Conservation (phyloP, 768 basidiomycete genomes). For the Auricularia sp. region DNA sequence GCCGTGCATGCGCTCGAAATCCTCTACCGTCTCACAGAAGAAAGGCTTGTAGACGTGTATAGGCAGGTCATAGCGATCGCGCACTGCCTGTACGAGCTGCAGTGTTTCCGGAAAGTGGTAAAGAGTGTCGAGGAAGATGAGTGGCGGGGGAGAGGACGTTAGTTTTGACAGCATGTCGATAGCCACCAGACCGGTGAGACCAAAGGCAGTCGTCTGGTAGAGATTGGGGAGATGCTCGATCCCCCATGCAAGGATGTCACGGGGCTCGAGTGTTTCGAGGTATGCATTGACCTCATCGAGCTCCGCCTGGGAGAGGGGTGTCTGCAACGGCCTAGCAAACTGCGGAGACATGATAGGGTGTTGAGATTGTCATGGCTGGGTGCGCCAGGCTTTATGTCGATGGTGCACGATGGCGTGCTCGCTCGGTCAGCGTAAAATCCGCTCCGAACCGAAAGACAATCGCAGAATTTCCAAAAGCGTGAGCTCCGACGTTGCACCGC, state of each 20-base stretch:
- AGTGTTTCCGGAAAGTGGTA: conserved; percentile 95
- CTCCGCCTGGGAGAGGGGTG: conserved; percentile 49
- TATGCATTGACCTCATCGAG: conserved; percentile 64
- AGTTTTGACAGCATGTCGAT: conserved; percentile 91
- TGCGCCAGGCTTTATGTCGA: not conserved
- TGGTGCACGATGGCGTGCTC: not conserved
- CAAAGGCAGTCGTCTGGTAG: conserved; percentile 94
- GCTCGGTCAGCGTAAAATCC: not conserved
- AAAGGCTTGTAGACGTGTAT: conserved; percentile 75
- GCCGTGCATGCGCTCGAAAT: conserved; percentile 76
- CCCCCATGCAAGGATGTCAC: conserved; percentile 82
- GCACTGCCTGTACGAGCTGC: conserved; percentile 75
- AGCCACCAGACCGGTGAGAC: conserved; percentile 86
- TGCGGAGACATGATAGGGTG: not conserved
- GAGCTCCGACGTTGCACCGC: not conserved
- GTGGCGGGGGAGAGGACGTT: conserved; percentile 55
- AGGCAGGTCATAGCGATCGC: conserved; percentile 58
- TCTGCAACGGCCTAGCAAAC: conserved; percentile 24
- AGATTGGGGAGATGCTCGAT: conserved; percentile 67
- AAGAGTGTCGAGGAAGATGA: conserved; percentile 94
- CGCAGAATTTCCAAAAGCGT: too few species aligned
- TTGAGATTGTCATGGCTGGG: not conserved
- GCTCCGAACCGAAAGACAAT: too few species aligned
- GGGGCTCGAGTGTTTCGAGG: conserved; percentile 62
- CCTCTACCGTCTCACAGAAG: conserved; percentile 51